Base-by-base conservation (phyloP, 208 protist genomes). In the Spongospora subterranea region DNA sequence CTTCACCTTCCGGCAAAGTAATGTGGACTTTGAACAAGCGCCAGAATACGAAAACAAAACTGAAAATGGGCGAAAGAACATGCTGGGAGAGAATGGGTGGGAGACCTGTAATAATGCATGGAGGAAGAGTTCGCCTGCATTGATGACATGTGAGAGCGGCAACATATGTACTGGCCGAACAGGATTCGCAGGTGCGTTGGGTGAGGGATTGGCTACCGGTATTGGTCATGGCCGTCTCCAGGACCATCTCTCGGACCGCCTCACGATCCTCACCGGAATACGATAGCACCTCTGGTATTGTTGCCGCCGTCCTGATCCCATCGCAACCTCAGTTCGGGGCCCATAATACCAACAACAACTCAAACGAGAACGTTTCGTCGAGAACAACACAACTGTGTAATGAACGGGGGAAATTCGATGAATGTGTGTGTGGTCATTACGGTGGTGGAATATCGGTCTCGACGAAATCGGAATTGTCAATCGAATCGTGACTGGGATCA, bases 171-270 rank as follows among this genome's bases (percentile, higher is more conserved):
- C 66, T 13, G 6, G 89, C 88, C 32, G 32, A n/a, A 40, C 89
- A 91, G 0, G 54, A 45, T 17, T 88, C 60, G 50, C 89, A 91
- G 0, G 1, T 0, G n/a, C 89, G 35, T 64, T 46, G 39, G 13
- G 89, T 64, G 6, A 91, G 50, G 0, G 54, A 46, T 41, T 91
- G 54, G 60, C 6, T 39, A n/a, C 17, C 90, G 17, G 60, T 91
- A 29, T 91, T 91, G 89, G 35, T 39, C 89, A 91, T 91, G 89
- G 54, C 89, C 20, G 50, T 76, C 54, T 91, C 60, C 54, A 91
- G 89, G 45, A 76, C 89, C 89, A 46, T 88, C n/a, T 91, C 89
- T 29, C 89, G 89, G 50, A 91, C 39, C 45, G 13, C 41, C 20
- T 50, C 39, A 20, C 89, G 89, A 35, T 45, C 66, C 1, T 66